Base-by-base conservation (phyloP, 176 grass and related monocot genomes). In the Ananas comosus region DNA sequence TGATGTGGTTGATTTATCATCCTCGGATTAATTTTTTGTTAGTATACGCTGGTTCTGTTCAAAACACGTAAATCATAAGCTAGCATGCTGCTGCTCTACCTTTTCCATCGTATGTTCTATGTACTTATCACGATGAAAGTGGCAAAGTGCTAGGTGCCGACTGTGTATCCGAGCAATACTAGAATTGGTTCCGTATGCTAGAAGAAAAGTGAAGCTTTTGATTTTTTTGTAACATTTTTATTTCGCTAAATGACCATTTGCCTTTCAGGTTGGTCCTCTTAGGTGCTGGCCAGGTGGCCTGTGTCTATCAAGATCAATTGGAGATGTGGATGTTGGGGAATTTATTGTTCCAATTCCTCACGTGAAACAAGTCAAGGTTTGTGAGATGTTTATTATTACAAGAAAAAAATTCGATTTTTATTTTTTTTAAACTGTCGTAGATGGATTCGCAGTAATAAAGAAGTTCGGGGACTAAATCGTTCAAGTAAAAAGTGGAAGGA, bases 251-350 rank as follows among this genome's bases (percentile, higher is more conserved):
- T 70, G 9, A 70, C 54, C n/a, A 24, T 21, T 12, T 25, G 10
- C 67, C 73, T 88, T 80, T 76, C 80, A 99, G 94, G 83, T 99
- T 53, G 94, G 94, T 65, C 94, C 94, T 23, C 87, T 99, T 73
- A 92, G 94, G 85, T 99, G 94, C 80, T 99, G 94, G 94, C 94
- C 94, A 70, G 94, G 94, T 2, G 89, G 94, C n/a, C 84, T 99
- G 74, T 99, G 94, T 74, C 51, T 99, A 53, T 99, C 94, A 83
- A 99, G 94, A 83, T 93, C 94, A 81, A 99, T 99, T 53, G 94
- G 94, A 50, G 94, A 99, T 75, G 61, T 81, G 51, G 94, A 99
- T 59, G 94, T 99, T 57, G 94, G 94, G 51, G 89, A 93, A 75
- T 99, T 82, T 79, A 93, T 99, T 71, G 89, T 99, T 72, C 89